Conservation (phyloP, 306 rosid genomes). For the Lathyrus aphaca region DNA sequence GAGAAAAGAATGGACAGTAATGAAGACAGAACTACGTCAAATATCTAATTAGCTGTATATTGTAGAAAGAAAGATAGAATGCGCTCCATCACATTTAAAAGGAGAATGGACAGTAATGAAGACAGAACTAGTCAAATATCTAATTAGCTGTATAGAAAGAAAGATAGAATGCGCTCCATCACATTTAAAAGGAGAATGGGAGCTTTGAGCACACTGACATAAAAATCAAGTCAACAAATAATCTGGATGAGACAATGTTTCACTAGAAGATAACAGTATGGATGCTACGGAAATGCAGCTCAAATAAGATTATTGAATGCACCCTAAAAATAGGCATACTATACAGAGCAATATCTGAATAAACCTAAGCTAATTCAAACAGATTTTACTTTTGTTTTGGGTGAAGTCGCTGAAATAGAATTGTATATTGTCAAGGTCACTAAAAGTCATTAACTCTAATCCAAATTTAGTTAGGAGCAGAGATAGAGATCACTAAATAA, state of each 20-base stretch:
- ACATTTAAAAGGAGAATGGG: neutral
- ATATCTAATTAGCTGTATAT: neutral
- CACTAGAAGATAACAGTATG: conserved; percentile 6
- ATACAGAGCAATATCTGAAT: conserved; percentile 11
- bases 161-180: neutral
- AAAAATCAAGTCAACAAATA: conserved; percentile 2
- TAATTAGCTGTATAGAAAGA: neutral
- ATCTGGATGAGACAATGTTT: conserved; percentile 13
- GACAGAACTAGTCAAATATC: conserved; percentile 1
- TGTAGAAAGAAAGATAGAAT: neutral
- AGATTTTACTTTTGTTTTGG: conserved; percentile 26
- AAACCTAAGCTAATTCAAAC: conserved; percentile 9
- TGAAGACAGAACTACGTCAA: neutral
- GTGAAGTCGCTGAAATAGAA: conserved; percentile 11
- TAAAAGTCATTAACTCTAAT: neutral
- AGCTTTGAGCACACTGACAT: conserved; percentile 9
- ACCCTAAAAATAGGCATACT: conserved; percentile 13
- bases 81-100: neutral
- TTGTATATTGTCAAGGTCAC: conserved; percentile 15
- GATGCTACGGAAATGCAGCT: conserved; percentile 2
- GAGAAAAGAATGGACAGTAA: conserved; percentile 16
- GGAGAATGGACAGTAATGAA: conserved; percentile 4
- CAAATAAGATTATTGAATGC: conserved; percentile 25
- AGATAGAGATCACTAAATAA: conserved; percentile 31
- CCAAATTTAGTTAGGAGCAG: conserved; percentile 31